These are phyloP conservation scores for Xylariaceae sp. DNA, from an alignment of 2,329 filamentous ascomycete genomes.

Conservation along the genomic window DNA sequence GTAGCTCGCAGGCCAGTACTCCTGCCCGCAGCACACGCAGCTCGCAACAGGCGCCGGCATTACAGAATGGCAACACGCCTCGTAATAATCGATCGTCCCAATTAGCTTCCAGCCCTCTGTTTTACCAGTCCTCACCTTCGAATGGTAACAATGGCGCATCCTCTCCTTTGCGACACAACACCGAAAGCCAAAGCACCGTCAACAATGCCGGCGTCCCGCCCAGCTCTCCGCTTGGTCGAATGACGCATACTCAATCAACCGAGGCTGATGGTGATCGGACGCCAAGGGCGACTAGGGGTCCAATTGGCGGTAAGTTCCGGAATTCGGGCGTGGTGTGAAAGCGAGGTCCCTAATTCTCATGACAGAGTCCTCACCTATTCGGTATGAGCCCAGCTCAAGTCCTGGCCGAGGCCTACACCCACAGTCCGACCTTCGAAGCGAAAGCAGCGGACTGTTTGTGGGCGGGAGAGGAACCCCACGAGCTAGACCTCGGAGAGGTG, in stretches of 20 bases:
- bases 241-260: constrained; percentile 53
- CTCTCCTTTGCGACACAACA: constrained; percentile 55
- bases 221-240: constrained; percentile 58
- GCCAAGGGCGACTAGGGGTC: constrained; percentile 59
- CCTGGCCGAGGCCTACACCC: constrained; percentile 61
- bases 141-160: constrained; percentile 37
- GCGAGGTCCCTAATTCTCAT: constrained; percentile 1
- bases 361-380: constrained; percentile 85
- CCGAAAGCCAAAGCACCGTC: constrained; percentile 51
- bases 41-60: constrained; percentile 40
- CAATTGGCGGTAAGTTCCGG: constrained; percentile 56
- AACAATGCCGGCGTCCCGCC: constrained; percentile 37
- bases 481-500: constrained; percentile 64
- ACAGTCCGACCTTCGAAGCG: constrained; percentile 71
- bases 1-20: constrained; percentile 52
- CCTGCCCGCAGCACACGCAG: constrained; percentile 51
- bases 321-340: background rate
- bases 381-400: constrained; percentile 86
- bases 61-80: constrained; percentile 37
- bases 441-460: constrained; percentile 84
- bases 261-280: constrained; percentile 62
- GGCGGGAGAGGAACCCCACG: constrained; percentile 54
- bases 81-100: constrained; percentile 44
- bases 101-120: constrained; percentile 74
- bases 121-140: constrained; percentile 56